Conservation (phyloP, 2,329 filamentous ascomycete species). For the Sphaerulina populicola region DNA sequence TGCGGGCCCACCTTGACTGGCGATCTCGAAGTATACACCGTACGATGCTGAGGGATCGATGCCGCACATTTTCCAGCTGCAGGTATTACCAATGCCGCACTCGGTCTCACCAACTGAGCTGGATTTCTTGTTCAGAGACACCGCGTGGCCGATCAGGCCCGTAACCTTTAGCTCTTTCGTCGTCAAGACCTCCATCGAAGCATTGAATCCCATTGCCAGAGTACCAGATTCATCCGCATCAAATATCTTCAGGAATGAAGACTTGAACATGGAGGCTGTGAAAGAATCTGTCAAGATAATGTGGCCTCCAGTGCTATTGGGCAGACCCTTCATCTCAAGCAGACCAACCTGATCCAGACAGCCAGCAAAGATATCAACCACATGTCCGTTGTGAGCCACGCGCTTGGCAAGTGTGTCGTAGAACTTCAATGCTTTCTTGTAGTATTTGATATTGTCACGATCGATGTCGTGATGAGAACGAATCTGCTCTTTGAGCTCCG, state of each 20-base stretch:
- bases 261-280: constrained; percentile 97
- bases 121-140: constrained; percentile 97
- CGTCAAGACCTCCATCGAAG: constrained; percentile 86
- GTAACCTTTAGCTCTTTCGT: constrained; percentile 98
- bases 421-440: constrained; percentile 98
- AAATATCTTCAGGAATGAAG: constrained; percentile 93
- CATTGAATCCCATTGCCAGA: constrained; percentile 96
- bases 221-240: constrained; percentile 95
- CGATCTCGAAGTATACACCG: constrained; percentile 95
- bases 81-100: constrained; percentile 96
- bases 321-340: constrained; percentile 93
- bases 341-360: constrained; percentile 96
- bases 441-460: constrained; percentile 97
- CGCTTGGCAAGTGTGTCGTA: constrained; percentile 92
- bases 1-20: constrained; percentile 78
- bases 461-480: constrained; percentile 98
- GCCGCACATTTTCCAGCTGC: constrained; percentile 99
- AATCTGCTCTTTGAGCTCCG: constrained; percentile 91
- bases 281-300: constrained; percentile 99
- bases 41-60: constrained; percentile 93
- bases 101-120: constrained; percentile 95
- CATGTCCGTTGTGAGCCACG: constrained; percentile 90
- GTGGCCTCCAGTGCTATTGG: constrained; percentile 92
- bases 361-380: constrained; percentile 95
- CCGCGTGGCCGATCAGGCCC: constrained; percentile 88